Conservation (phyloP, 306 rosid species). For the Prunus mongolica region DNA sequence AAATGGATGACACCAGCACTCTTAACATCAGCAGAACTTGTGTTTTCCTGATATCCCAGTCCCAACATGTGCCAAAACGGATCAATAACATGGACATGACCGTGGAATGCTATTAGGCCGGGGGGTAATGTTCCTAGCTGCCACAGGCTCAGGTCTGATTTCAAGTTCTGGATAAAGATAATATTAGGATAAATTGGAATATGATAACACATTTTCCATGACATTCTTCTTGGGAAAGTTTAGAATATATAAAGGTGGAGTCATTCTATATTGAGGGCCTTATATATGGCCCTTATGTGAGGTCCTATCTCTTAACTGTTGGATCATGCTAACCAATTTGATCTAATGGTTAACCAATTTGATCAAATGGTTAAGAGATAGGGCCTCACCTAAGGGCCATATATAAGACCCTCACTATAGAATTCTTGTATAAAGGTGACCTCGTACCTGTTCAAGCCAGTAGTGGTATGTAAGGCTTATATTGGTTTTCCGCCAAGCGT, state of each 20-base stretch:
- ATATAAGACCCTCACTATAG: too few species aligned
- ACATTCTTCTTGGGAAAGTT: background rate
- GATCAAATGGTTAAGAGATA: too few species aligned
- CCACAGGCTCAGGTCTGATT: constrained; percentile 95
- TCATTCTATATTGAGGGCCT: too few species aligned
- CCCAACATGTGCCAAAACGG: constrained; percentile 99
- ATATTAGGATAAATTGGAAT: background rate
- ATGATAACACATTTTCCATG: background rate
- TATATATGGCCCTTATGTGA: too few species aligned
- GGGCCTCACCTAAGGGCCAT: too few species aligned
- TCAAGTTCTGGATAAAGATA: constrained; percentile 68
- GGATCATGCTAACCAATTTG: too few species aligned
- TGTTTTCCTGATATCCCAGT: constrained; percentile 91
- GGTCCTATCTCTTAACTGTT: too few species aligned
- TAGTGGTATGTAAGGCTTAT: constrained; percentile 79
- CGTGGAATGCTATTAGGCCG: constrained; percentile 95
- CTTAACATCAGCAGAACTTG: constrained; percentile 63
- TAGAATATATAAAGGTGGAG: background rate
- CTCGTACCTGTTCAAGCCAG: constrained; percentile 79
- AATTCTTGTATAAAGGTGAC: background rate
- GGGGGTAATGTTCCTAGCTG: constrained; percentile 99
- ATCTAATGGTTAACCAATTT: too few species aligned
- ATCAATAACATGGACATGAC: constrained; percentile 76
- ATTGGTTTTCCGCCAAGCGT: constrained; percentile 96
- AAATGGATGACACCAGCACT: constrained; percentile 86